These are phyloP conservation scores for Acanthamoeba royreba DNA, from an alignment of 208 protist species.

Conservation along the genomic window DNA sequence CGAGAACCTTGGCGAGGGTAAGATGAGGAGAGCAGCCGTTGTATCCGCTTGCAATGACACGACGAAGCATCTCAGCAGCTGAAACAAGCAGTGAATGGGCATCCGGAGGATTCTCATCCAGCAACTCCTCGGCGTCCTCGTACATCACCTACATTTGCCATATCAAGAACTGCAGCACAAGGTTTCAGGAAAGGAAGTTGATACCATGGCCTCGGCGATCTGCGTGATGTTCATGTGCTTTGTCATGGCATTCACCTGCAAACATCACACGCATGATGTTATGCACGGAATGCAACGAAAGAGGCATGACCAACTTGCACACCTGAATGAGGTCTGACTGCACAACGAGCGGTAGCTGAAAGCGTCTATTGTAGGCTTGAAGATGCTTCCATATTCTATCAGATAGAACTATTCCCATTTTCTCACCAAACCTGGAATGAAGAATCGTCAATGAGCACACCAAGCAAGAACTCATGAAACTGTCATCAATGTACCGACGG, in stretches of 20 bases:
- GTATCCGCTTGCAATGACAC: not conserved
- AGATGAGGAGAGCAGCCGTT: not conserved
- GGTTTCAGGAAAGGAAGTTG: not conserved
- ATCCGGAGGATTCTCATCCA: not conserved
- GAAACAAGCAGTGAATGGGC: not conserved
- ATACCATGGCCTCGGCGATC: not conserved
- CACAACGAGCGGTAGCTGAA: no score
- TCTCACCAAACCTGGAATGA: no score
- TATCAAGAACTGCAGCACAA: no score
- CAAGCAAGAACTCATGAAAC: no score
- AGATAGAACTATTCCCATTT: no score
- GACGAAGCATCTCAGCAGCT: not conserved
- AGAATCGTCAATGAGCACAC: no score
- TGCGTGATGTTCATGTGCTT: slow-evolving; percentile 45
- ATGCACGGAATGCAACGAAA: no score
- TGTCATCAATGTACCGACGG: not conserved
- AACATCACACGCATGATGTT: no score
- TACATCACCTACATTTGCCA: slow-evolving; percentile 28
- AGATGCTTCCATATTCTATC: no score
- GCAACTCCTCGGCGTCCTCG: slow-evolving; percentile 22
- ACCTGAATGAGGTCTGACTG: slow-evolving; percentile 21
- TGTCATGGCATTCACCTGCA: not conserved
- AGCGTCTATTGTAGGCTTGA: no score
- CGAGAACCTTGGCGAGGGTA: not conserved
- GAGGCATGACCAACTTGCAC: not conserved